Base-by-base conservation (phyloP, 805 yeast genomes). In the Tetrapisispora iriomotensis region DNA sequence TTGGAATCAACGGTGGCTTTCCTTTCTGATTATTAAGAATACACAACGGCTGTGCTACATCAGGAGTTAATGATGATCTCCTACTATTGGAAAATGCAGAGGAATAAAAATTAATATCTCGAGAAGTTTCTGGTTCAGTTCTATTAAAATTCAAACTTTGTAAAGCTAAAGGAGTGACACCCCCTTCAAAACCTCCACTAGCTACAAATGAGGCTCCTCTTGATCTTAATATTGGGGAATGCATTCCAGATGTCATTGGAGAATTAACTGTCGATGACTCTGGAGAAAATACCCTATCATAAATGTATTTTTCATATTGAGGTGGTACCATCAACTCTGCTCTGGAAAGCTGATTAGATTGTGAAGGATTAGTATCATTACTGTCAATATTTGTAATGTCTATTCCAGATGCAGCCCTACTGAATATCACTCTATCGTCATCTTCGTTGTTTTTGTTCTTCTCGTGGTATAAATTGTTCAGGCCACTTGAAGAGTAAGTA, bases 281-380 rank as follows among this genome's bases (percentile, higher is more conserved):
- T 18, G 24, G 23, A 4, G 37, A 34, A 12, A 25, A 26, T 15
- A 87, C 61, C 40, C 82, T 67, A 61, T 87, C 96, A 58, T 81
- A 83, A 26, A 85, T 75, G 57, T 84, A 94, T 39, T 71, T 75
- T 42, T 76, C 87, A 57, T 87, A 87, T 41, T 80, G 71, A 20
- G 96, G 95, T 2, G 96, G 96, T 1, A 95, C 92, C 64, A 75
- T 68, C 40, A 71, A 66, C 4, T 69, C 67, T 3, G 42, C 35
- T 18, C 19, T 29, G 12, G 34, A 20, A 8, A 20, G 3, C 4
- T 7, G 8, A 40, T 28, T 2, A 6, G 22, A 26, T 22, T 42
- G 38, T 3, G 29, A 28, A 10, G 39, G 19, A 25, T 45, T 34
- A 15, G 39, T 37, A 42, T 76, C 87, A 57, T 87, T 88, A 42